Base-by-base conservation (phyloP, 2,329 filamentous ascomycete genomes). In the Cytospora piceicola region DNA sequence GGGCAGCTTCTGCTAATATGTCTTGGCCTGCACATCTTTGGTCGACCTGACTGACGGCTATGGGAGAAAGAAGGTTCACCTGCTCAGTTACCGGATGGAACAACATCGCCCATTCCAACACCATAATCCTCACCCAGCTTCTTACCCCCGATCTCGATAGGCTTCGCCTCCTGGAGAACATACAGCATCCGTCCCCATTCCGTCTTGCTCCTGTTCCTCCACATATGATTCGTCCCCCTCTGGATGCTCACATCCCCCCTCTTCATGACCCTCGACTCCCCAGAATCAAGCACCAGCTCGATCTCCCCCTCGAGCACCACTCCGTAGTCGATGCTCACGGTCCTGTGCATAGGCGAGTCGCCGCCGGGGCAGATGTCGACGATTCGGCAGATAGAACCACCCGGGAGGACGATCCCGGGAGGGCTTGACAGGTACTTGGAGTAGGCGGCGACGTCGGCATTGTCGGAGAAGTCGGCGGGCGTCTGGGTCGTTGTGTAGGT, bases 181-280 rank as follows among this genome's bases (percentile, higher is more conserved):
- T 81, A 70, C 73, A 70, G 65, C 72, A 82, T 75, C 52, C 81
- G 71, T 17, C 75, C 74, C 79, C 79, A 81, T 58, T 78, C 76
- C 1, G 75, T 79, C 56, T 74, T 66, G 62, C 72, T 77, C 66
- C 32, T 70, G 66, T 80, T 80, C 49, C 71, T 71, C 78, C 78
- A 81, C 30, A 72, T 75, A 71, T 83, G 81, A 72, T 77, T 78
- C 22, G 81, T 82, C 6, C 74, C 81, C 54, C 82, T 72, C 72
- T 84, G 82, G n/a, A 84, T 77, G 17, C 77, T 76, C 34, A 82
- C 73, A 70, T 85, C 82, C 1, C 83, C 83, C 22, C 76, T 73
- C 64, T 75, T 73, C 74, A 85, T 71, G 7, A 75, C 46, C 46
- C 76, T 73, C 63, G 68, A 76, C 66, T 82, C 81, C 15, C 81